Percentiles rank a stretch among this genome's conserved stretches.
Evolutionary conservation across 805 yeast genomes (phyloP).

Genomic region (Saccharomycopsis sp.): DNA sequence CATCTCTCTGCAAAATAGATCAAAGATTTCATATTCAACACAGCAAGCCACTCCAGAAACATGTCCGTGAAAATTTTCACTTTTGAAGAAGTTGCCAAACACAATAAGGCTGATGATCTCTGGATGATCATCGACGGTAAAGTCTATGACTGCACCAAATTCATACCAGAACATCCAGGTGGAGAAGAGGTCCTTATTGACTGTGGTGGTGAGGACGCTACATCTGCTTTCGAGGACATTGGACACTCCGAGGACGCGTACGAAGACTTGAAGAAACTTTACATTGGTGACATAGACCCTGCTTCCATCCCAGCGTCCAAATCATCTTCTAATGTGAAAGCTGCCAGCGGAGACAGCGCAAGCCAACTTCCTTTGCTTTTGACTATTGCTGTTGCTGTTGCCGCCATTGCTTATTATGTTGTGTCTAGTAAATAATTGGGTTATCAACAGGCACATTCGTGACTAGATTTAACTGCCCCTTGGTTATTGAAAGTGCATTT

Average conservation of each 20-base stretch:
- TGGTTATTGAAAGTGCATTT: too few species aligned
- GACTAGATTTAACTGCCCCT: too few species aligned
- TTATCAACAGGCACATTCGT: neutral
- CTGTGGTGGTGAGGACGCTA: constrained; percentile 76
- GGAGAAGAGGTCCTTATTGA: constrained; percentile 78
- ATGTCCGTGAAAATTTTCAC: constrained; percentile 16
- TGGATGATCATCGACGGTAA: constrained; percentile 83
- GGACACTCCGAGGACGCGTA: constrained; percentile 98
- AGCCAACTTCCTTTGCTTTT: constrained; percentile 30
- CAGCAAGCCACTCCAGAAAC: neutral
- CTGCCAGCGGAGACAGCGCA: constrained; percentile 23
- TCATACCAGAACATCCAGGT: constrained; percentile 58
- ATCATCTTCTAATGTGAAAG: constrained; percentile 21
- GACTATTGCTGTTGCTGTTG: constrained; percentile 34
- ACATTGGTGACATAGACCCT: constrained; percentile 76
- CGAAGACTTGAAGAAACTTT: constrained; percentile 59
- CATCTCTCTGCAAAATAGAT: neutral
- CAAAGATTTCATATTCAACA: neutral
- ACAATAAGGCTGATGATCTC: constrained; percentile 66
- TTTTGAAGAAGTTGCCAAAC: constrained; percentile 52
- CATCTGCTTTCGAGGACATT: constrained; percentile 67
- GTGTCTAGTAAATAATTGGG: neutral
- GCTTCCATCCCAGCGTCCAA: constrained; percentile 34
- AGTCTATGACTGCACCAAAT: constrained; percentile 65
- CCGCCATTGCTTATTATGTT: constrained; percentile 37